phyloP scores from a whole-genome alignment of 2,329 filamentous ascomycete genomes.

The Massarina eburnea region DNA sequence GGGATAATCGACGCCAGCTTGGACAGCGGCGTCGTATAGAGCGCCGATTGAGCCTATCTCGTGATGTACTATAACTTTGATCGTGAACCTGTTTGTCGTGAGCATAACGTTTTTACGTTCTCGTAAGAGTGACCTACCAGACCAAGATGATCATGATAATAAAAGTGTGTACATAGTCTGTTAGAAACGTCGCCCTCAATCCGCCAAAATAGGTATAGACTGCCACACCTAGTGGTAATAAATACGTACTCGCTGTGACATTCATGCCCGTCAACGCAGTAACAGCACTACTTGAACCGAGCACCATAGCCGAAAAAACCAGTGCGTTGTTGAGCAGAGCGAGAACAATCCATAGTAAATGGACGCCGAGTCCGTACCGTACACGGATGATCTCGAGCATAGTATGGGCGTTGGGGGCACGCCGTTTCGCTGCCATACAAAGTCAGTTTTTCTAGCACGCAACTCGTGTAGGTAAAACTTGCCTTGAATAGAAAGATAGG shows the following conservation, averaged over 20 bases:
- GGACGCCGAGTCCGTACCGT: no score
- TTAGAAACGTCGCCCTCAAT: constrained; percentile 43
- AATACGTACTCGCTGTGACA: constrained; percentile 48
- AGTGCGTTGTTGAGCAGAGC: constrained; percentile 73
- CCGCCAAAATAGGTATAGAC: constrained; percentile 23
- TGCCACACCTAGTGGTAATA: constrained; percentile 39
- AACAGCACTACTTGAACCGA: constrained; percentile 82
- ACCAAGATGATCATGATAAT: constrained; percentile 57
- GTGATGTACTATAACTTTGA: constrained; percentile 50
- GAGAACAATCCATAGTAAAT: no score
- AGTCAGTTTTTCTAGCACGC: no score
- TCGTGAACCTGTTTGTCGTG: no score
- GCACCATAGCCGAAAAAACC: constrained; percentile 76
- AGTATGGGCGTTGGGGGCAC: no score
- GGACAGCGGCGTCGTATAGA: constrained; percentile 55
- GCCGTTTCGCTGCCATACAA: background rate
- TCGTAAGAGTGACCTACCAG: no score
- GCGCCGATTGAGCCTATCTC: constrained; percentile 52
- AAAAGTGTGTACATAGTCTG: constrained; percentile 59
- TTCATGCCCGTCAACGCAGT: constrained; percentile 42
- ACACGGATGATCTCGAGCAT: no score
- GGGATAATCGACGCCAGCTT: constrained; percentile 48
- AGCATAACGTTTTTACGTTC: no score
- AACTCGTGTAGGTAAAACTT: no score
- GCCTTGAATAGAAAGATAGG: no score